Evolutionary conservation across 495 filamentous ascomycete species (phyloP).

Genomic region (Xylaria palmicola): DNA sequence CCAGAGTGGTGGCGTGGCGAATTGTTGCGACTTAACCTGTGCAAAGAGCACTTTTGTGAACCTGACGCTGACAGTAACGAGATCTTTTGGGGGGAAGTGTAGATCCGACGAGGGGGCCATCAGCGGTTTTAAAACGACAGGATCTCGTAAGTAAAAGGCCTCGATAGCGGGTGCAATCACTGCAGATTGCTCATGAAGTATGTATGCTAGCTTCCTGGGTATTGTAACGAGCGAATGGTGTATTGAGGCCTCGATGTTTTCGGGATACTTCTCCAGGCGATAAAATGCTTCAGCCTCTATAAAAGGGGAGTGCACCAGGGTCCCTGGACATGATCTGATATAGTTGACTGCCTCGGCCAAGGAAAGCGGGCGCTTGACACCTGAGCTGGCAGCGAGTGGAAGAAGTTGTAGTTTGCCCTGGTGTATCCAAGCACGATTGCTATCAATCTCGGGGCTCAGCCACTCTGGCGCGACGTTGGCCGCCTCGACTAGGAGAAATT

Average conservation of each 20-base stretch:
- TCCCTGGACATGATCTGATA: slow-evolving; percentile 50
- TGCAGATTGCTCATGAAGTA: slow-evolving; percentile 69
- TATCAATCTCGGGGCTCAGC: slow-evolving; percentile 88
- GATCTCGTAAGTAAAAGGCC: slow-evolving; percentile 90
- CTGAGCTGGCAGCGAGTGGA: slow-evolving; percentile 42
- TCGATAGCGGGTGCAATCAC: slow-evolving; percentile 82
- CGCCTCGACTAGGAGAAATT: slow-evolving; percentile 93
- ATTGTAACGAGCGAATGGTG: slow-evolving; percentile 71
- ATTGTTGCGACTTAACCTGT: slow-evolving; percentile 88
- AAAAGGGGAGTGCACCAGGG: slow-evolving; percentile 61
- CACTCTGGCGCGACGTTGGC: slow-evolving; percentile 83
- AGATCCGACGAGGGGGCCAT: slow-evolving; percentile 42
- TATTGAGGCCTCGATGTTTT: slow-evolving; percentile 63
- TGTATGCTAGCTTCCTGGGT: slow-evolving; percentile 78
- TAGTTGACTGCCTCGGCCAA: slow-evolving; percentile 59
- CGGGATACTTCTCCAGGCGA: slow-evolving; percentile 77
- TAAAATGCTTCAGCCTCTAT: slow-evolving; percentile 91
- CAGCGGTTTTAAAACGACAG: slow-evolving; percentile 70
- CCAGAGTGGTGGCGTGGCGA: slow-evolving; percentile 67
- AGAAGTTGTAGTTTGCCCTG: slow-evolving; percentile 72
- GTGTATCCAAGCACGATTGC: slow-evolving; percentile 83
- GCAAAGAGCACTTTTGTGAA: slow-evolving; percentile 91
- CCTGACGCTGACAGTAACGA: slow-evolving; percentile 71
- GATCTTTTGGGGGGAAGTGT: slow-evolving; percentile 70
- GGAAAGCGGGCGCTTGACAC: slow-evolving; percentile 48